These are phyloP conservation scores for Melampsora americana DNA, from an alignment of 1,284 basidiomycete species.

Conservation along the genomic window DNA sequence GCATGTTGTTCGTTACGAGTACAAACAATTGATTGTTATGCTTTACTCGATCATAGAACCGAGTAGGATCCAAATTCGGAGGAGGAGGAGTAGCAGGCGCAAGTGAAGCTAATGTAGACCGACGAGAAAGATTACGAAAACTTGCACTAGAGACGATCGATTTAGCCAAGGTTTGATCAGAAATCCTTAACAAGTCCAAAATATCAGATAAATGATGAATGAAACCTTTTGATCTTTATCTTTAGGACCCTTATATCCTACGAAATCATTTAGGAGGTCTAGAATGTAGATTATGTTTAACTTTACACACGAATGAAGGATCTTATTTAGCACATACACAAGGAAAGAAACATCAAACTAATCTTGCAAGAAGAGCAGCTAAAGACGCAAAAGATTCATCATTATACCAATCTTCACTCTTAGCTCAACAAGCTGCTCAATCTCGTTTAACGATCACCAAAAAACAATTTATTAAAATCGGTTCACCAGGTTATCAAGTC, in stretches of 20 bases:
- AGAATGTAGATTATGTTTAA: slow-evolving; percentile 96
- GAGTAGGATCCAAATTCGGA: slow-evolving; percentile 91
- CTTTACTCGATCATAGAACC: slow-evolving; percentile 47
- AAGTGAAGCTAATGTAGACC: slow-evolving; percentile 89
- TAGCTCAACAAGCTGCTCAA: slow-evolving; percentile 41
- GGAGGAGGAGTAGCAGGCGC: slow-evolving; percentile 83
- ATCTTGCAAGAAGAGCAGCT: slow-evolving; percentile 90
- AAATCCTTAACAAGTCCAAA: neutral
- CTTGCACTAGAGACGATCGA: slow-evolving; percentile 95
- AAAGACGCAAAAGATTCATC: slow-evolving; percentile 79
- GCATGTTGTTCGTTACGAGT: too few relatives aligned
- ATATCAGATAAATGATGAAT: neutral
- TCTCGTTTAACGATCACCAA: slow-evolving; percentile 64
- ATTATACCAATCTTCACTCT: slow-evolving; percentile 62
- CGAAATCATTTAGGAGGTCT: slow-evolving; percentile 94
- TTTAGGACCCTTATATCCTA: slow-evolving; percentile 93
- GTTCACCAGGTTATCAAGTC: slow-evolving; percentile 66
- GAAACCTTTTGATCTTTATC: neutral
- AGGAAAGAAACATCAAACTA: slow-evolving; percentile 99
- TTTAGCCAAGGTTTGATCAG: slow-evolving; percentile 56
- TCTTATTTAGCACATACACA: slow-evolving; percentile 99
- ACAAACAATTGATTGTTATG: neutral
- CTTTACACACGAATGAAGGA: slow-evolving; percentile 97
- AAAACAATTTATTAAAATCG: slow-evolving; percentile 96
- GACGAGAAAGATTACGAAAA: slow-evolving; percentile 88